Conservation (phyloP, 257 asterid genomes). For the Rubia yunnanensis region DNA sequence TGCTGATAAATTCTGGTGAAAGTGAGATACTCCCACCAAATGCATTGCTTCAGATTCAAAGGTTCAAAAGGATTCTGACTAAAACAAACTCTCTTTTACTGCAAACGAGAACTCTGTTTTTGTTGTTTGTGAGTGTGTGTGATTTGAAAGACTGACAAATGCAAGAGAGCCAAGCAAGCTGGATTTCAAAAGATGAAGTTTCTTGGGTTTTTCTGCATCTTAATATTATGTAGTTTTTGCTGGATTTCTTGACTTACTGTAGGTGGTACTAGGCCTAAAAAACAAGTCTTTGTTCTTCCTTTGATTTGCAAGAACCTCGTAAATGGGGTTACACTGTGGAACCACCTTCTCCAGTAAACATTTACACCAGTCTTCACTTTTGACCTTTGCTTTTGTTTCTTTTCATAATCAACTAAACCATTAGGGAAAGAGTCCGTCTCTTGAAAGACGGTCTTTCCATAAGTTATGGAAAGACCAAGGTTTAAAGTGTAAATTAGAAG, state of each 20-base stretch:
- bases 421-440: too few relatives aligned
- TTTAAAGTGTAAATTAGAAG: too few relatives aligned
- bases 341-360: constrained; percentile 15
- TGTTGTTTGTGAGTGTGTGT: background rate
- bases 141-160: background rate
- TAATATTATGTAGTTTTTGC: background rate
- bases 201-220: constrained; percentile 6
- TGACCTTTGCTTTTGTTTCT: background rate
- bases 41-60: constrained; percentile 10
- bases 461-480: too few relatives aligned
- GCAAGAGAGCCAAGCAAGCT: background rate
- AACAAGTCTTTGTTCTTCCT: background rate
- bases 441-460: too few relatives aligned
- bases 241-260: background rate
- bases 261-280: background rate
- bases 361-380: background rate
- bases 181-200: constrained; percentile 6
- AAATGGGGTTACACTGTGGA: background rate
- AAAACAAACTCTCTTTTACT: background rate
- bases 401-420: background rate
- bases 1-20: background rate
- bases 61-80: background rate
- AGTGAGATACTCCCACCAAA: background rate
- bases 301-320: background rate
- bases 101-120: background rate